Evolutionary conservation across 306 rosid species (phyloP), one percentile per base, ranked within the genome.

Genomic region (Glycyrrhiza uralensis): DNA sequence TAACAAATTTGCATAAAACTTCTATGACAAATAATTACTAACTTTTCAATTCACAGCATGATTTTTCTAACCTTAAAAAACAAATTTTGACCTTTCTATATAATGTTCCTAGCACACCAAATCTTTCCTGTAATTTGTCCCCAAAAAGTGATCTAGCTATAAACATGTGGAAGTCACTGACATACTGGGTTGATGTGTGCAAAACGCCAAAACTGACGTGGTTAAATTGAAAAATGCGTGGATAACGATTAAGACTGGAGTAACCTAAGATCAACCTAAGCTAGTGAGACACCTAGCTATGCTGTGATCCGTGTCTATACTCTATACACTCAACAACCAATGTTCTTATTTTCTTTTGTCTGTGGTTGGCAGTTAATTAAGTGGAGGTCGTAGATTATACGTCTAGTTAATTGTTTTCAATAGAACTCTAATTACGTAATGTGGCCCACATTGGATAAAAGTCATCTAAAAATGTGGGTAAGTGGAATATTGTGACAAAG

Each of bases 211-310:
- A 54, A 17, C 0, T 56, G 82, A 71, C 81, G 81, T 74, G 76
- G 74, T 35, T 72, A 57, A 75, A 59, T 78, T 69, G 64, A 64
- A 70, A 61, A 74, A 49, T 79, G 61, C 20, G 82, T 75, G 78
- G 77, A 75, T 77, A 65, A 77, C 33, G 96, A 87, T 38, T 33
- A 20, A 23, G 86, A 76, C 80, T 22, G 42, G 42, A 82, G 71
- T 72, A 60, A 29, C 69, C 39, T 58, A 33, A 42, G 32, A 76
- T 47, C n/a, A 33, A 23, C 20, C 14, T 11, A 22, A n/a, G 11
- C 61, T 10, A 22, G 54, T 36, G 49, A 35, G 20, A 28, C 22
- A 51, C 44, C 20, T 41, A 45, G 26, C 41, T 32, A 45, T 33
- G 11, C 18, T 30, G 20, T n/a, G n/a, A n/a, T n/a, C n/a, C n/a